Evolutionary conservation across 2,329 filamentous ascomycete species (phyloP), one percentile per base, ranked within the genome.

Genomic region (Blumeriella jaapii): DNA sequence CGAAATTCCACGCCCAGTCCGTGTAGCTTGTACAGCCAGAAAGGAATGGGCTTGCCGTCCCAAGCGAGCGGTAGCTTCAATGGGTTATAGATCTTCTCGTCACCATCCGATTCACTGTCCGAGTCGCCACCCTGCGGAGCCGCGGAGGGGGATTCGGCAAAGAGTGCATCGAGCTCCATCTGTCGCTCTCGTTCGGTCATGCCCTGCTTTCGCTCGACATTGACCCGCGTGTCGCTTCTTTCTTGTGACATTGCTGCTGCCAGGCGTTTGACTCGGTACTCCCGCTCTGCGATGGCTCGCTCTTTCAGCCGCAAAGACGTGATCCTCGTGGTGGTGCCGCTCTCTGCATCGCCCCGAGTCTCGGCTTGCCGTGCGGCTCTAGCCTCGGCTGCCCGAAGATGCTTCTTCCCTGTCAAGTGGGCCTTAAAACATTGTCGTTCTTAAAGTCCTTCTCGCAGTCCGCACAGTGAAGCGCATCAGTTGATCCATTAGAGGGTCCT

Each of bases 21-120:
- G 55, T 98, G 91, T 11, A 98, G 69, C 50, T 95, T 91, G 68
- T 96, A 98, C 11, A 98, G 71, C 91, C 91, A 98, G 65, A 91
- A 98, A 0, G 93, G 91, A 51, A 98, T 98, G 0, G 93, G 91
- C 56, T 98, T 98, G 50, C 93, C 91, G 49, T 98, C 91, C 93
- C 93, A 98, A 2, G 85, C 89, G 6, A 98, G 69, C 0, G 91
- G 91, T 2, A 98, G 69, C 56, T 98, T 98, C 47, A 98, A 70
- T 0, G 91, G 91, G 58, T 98, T 98, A 67, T 96, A 95, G 40
- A 96, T 82, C 55, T 78, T 87, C 46, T 94, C 86, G 24, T 77
- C 82, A 10, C 85, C 78, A 3, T 78, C 74, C 1, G 80, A 82
- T 0, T 85, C 81, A 8, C 75, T 75, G 1, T 78, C 77, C 0